Evolutionary conservation across 2,329 filamentous ascomycete species (phyloP).

Genomic region (Sporothrix brasiliensis): DNA sequence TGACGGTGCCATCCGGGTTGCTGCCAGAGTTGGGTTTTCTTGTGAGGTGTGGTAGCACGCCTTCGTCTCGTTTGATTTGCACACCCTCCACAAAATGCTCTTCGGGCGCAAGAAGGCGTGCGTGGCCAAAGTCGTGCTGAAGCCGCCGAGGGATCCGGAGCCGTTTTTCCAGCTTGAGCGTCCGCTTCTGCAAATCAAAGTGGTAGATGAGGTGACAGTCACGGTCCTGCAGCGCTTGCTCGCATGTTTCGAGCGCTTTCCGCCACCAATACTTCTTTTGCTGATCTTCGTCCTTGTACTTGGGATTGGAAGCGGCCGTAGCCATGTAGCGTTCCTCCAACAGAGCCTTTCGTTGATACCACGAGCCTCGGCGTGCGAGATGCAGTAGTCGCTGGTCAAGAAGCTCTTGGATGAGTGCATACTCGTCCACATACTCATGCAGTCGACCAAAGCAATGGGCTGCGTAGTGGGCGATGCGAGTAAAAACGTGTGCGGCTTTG

Average conservation of each 20-base stretch:
- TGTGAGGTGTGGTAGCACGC: conserved; percentile 32
- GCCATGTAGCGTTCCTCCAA: conserved; percentile 96
- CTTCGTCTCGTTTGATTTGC: conserved; percentile 66
- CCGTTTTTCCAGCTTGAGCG: conserved; percentile 85
- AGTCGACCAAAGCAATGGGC: conserved; percentile 76
- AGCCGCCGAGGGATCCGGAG: conserved; percentile 80
- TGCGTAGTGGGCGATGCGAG: conserved; percentile 87
- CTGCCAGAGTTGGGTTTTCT: conserved; percentile 38
- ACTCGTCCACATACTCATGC: conserved; percentile 78
- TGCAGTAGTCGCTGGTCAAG: conserved; percentile 84
- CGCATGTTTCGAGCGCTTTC: conserved; percentile 77
- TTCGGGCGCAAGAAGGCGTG: conserved; percentile 72
- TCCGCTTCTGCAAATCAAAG: conserved; percentile 89
- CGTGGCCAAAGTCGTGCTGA: conserved; percentile 92
- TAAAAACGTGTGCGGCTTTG: conserved; percentile 90
- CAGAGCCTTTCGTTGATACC: conserved; percentile 94
- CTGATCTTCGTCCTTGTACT: conserved; percentile 46
- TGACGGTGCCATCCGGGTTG: not conserved
- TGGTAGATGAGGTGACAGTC: conserved; percentile 92
- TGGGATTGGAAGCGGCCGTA: conserved; percentile 52
- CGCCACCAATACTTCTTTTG: conserved; percentile 84
- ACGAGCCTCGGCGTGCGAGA: conserved; percentile 77
- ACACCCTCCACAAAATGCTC: conserved; percentile 77
- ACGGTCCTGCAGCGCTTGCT: conserved; percentile 80
- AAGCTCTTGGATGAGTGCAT: conserved; percentile 72